Percentiles rank a stretch among this genome's conserved stretches.
These are phyloP conservation scores for sorghum (Sorghum bicolor) DNA, from an alignment of 176 grass and related monocot genomes.

Conservation along the genomic window Sorghum_bicolor_NCBIv3 NC_012873.2:65128501-65129000, in stretches of 20 bases:
- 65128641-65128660: neutral
- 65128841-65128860: neutral
- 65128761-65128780: neutral
- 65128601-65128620: neutral
- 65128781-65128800: neutral
- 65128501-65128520: neutral
- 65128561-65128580: neutral
- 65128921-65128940: neutral
- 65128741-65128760: neutral
- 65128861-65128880: neutral
- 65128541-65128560: neutral
- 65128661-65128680: neutral
- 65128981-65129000: no score
- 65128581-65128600: neutral
- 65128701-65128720: neutral
- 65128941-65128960: no score
- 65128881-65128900: no score
- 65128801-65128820: neutral
- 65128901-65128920: neutral
- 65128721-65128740: neutral
- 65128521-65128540: neutral
- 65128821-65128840: neutral
- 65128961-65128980: no score
- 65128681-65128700: neutral
- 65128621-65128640: neutral